Evolutionary conservation across 1,284 basidiomycete genomes (phyloP), one percentile per base, ranked within the genome.

Genomic region (Ustilago loliicola): DNA sequence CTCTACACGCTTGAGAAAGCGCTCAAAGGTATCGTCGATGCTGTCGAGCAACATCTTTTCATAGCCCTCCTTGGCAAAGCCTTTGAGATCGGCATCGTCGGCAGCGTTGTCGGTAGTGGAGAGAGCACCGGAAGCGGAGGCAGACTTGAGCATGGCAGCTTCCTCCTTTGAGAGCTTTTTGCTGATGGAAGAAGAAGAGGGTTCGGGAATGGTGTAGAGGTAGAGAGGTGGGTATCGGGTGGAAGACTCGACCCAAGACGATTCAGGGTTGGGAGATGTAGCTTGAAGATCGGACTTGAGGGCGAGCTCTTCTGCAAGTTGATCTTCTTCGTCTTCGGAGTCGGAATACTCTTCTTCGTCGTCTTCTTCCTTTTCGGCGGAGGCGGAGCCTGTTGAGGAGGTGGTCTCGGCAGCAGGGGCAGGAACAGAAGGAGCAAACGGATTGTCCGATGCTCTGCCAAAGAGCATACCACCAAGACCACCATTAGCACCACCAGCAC

Each of bases 191-290:
- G 76, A 76, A 1, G 76, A 76, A 1, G 77, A 80, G 1, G 84
- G 82, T 58, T 85, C 84, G 27, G 84, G 78, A 21, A 83, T 63
- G 0, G 84, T 85, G 68, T 81, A 83, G 27, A 85, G 78, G 53
- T 85, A 85, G 48, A 79, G 68, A 1, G 61, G 67, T 56, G 73
- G 76, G 48, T 85, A 85, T 9, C 61, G 55, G 8, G 82, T 61
- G 11, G 59, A 61, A 1, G 61, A 56, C 3, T 66, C 55, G 17
- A 80, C 72, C 84, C 84, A 85, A 21, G 64, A 52, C n/a, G 73
- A 60, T 8, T 72, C 63, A 3, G 68, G 21, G 42, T 42, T 50
- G 13, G 69, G 59, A n/a, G 55, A 9, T 2, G 63, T 23, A 10
- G 63, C 58, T 36, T 67, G 67, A 21, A 86, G 60, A 0, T 79